Evolutionary conservation across 2,329 filamentous ascomycete genomes (phyloP).

Genomic region (Fusarium mangiferae): DNA sequence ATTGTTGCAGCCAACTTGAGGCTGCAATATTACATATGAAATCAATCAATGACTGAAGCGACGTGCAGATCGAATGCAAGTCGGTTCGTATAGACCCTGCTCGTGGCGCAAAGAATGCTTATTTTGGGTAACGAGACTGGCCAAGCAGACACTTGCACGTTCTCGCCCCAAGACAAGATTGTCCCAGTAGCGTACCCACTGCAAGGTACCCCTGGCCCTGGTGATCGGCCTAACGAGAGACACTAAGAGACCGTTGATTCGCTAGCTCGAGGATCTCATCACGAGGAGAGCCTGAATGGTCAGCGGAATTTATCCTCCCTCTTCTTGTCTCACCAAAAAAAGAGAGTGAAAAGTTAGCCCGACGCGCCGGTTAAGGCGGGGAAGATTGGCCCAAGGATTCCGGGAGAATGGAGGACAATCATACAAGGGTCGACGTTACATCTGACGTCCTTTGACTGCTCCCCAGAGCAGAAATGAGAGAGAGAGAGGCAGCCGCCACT

Average conservation of each 20-base stretch:
- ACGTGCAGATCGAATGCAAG: slow-evolving; percentile 25
- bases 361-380: slow-evolving; percentile 7
- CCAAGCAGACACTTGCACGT: slow-evolving; percentile 26
- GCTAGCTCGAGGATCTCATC: slow-evolving; percentile 6
- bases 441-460: neutral
- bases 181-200: neutral
- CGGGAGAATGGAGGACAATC: neutral
- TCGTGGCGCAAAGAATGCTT: slow-evolving; percentile 19
- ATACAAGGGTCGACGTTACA: neutral
- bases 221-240: slow-evolving; percentile 2
- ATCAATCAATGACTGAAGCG: neutral
- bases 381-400: neutral
- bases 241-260: slow-evolving; percentile 18
- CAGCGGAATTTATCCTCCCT: neutral
- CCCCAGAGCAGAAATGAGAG: neutral
- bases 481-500: neutral
- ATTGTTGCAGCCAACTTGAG: slow-evolving; percentile 1
- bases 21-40: slow-evolving; percentile 1
- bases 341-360: neutral
- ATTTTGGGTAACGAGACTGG: slow-evolving; percentile 22
- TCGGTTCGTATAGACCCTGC: slow-evolving; percentile 27
- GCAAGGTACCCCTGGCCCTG: neutral
- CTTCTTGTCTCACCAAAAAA: neutral
- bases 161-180: slow-evolving; percentile 1
- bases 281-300: neutral